A percentile compares a stretch with the other conserved stretches of the same genome.
These are phyloP conservation scores for Metschnikowia lochheadii DNA, from an alignment of 805 yeast genomes.

Conservation along the genomic window DNA sequence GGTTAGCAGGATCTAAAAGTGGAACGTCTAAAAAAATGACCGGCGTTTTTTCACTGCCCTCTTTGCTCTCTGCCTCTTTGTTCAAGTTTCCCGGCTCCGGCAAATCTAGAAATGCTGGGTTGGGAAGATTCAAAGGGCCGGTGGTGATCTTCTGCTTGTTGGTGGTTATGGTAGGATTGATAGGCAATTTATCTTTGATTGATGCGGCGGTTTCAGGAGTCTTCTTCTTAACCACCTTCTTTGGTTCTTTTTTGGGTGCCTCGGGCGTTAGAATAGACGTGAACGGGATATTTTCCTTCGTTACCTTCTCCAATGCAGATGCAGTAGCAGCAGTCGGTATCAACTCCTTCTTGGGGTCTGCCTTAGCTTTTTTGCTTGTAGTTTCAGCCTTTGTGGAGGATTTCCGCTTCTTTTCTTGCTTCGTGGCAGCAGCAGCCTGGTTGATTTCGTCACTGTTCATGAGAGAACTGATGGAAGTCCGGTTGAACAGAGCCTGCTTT, in stretches of 20 bases:
- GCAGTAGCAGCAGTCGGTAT: background rate
- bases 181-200: conserved; percentile 13
- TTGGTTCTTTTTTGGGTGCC: conserved; percentile 9
- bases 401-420: conserved; percentile 12
- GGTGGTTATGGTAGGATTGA: conserved; percentile 22
- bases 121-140: conserved; percentile 11
- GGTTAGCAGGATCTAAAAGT: conserved; percentile 41
- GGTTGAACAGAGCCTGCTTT: conserved; percentile 17
- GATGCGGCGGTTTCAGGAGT: conserved; percentile 17
- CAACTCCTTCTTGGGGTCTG: conserved; percentile 5
- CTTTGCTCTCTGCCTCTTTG: conserved; percentile 10
- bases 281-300: background rate
- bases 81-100: conserved; percentile 7
- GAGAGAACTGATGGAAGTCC: conserved; percentile 38
- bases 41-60: conserved; percentile 28
- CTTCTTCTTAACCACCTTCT: conserved; percentile 17
- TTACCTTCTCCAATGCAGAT: background rate
- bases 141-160: conserved; percentile 14
- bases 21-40: conserved; percentile 57
- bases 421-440: conserved; percentile 4
- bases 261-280: conserved; percentile 1
- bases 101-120: conserved; percentile 17
- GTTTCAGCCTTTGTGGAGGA: conserved; percentile 10
- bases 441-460: conserved; percentile 34
- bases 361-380: conserved; percentile 9